A percentile compares a stretch with the other conserved stretches of the same genome.
Conservation (phyloP, 768 basidiomycete genomes). For the Xerocomellus chrysenteron region DNA sequence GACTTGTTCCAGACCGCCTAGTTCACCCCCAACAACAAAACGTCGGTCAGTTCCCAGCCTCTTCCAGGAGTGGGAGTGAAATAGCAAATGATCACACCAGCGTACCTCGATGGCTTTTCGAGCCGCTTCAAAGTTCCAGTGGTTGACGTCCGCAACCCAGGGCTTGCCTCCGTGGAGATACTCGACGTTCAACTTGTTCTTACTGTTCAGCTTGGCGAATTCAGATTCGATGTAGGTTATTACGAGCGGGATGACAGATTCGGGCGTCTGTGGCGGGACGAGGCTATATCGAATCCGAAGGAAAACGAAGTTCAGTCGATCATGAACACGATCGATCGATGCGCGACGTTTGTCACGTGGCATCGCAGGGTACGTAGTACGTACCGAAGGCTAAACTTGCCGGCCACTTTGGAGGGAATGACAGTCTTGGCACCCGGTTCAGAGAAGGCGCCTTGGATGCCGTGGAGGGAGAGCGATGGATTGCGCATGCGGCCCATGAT, state of each 20-base stretch:
- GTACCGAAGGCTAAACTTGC: slow-evolving; percentile 93
- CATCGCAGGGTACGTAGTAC: slow-evolving; percentile 37
- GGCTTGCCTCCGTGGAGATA: slow-evolving; percentile 81
- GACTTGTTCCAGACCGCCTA: slow-evolving; percentile 60
- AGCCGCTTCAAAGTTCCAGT: slow-evolving; percentile 94
- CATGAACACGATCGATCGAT: neutral
- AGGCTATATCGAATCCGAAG: slow-evolving; percentile 39
- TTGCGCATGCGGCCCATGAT: slow-evolving; percentile 94
- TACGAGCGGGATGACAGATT: slow-evolving; percentile 69
- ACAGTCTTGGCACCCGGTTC: slow-evolving; percentile 82
- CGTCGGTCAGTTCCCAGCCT: neutral
- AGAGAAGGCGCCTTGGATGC: slow-evolving; percentile 94
- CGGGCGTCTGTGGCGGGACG: slow-evolving; percentile 87
- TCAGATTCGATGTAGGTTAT: slow-evolving; percentile 66
- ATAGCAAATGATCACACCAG: neutral
- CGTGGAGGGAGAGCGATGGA: slow-evolving; percentile 88
- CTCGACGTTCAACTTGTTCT: slow-evolving; percentile 77
- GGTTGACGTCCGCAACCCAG: slow-evolving; percentile 82
- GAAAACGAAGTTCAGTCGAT: neutral
- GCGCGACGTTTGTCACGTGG: neutral
- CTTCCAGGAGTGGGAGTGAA: too few species aligned
- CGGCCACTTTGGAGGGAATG: slow-evolving; percentile 84
- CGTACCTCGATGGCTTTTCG: slow-evolving; percentile 76
- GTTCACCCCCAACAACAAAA: neutral
- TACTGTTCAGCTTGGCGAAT: slow-evolving; percentile 82